Evolutionary conservation across 176 grass and related monocot species (phyloP), one percentile per base, ranked within the genome.

Genomic region (Luzula sylvatica): DNA sequence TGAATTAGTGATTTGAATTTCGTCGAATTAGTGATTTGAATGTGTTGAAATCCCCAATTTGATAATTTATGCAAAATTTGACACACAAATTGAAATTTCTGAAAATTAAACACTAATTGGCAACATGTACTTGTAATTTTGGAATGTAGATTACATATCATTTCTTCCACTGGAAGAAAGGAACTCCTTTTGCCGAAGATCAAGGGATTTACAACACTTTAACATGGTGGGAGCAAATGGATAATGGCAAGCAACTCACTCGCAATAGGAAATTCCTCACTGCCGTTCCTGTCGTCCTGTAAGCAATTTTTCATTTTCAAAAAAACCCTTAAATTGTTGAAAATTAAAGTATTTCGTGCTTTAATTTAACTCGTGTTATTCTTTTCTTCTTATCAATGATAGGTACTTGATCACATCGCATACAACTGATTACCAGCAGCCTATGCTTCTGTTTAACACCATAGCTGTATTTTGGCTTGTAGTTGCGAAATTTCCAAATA

Each of bases 191-290:
- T 60, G 55, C 67, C 1, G 67, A 71, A 23, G 67, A 71, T 44
- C 67, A 71, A 48, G 67, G 67, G 38, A 71, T 71, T 40, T 71
- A 71, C 44, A 71, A 71, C 5, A 23, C 53, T 22, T 30, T 71
- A 42, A 71, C 67, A 26, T 71, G 67, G 67, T 71, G 67, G 67
- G 67, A 71, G 26, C 67, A 71, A 29, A 71, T 71, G 67, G 67
- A 71, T 38, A 71, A 60, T 3, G 67, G 67, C 28, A 71, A 71
- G 46, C 67, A 71, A 23, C 67, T 71, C 25, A 71, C 67, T 30
- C 67, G 55, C 18, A 71, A 71, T 38, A 61, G 67, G 67, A 71
- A 71, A 29, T 71, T 71, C 56, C 23, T 71, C 53, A 61, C 67
- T 26, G 55, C 23, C 11, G 67, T 71, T 27, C 67, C 67, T 61